These are phyloP conservation scores for Xylaria intraflava DNA, from an alignment of 495 filamentous ascomycete genomes.

Conservation along the genomic window DNA sequence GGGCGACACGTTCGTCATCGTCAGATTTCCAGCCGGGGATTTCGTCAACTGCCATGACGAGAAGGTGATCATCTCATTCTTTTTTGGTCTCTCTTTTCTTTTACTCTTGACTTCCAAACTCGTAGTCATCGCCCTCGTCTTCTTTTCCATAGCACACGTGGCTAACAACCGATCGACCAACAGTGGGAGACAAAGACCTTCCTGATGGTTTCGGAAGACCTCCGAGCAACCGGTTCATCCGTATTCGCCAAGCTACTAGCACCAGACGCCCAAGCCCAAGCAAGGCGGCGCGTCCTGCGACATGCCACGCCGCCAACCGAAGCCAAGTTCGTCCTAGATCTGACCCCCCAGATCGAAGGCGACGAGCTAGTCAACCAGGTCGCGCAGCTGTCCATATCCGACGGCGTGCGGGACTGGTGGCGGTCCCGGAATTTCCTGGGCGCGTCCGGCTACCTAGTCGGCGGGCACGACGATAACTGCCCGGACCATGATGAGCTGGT, in stretches of 20 bases:
- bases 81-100: not conserved
- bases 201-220: slow-evolving; percentile 40
- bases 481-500: slow-evolving; percentile 5
- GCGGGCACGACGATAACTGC: slow-evolving; percentile 24
- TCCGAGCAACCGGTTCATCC: slow-evolving; percentile 41
- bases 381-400: slow-evolving; percentile 52
- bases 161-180: slow-evolving; percentile 3
- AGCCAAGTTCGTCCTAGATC: slow-evolving; percentile 48
- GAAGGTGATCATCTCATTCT: slow-evolving; percentile 15
- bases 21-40: slow-evolving; percentile 39
- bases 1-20: slow-evolving; percentile 50
- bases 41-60: slow-evolving; percentile 17
- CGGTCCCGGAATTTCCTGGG: slow-evolving; percentile 18
- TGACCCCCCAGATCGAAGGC: slow-evolving; percentile 53
- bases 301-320: not conserved
- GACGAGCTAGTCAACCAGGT: slow-evolving; percentile 53
- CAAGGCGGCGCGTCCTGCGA: not conserved
- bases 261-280: slow-evolving; percentile 30
- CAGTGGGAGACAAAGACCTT: slow-evolving; percentile 30
- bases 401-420: slow-evolving; percentile 44
- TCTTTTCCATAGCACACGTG: too few species aligned
- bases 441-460: slow-evolving; percentile 11
- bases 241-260: slow-evolving; percentile 45
- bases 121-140: slow-evolving; percentile 1
- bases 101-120: not conserved